phyloP scores from a whole-genome alignment of 768 basidiomycete species.

The Mycena metata region DNA sequence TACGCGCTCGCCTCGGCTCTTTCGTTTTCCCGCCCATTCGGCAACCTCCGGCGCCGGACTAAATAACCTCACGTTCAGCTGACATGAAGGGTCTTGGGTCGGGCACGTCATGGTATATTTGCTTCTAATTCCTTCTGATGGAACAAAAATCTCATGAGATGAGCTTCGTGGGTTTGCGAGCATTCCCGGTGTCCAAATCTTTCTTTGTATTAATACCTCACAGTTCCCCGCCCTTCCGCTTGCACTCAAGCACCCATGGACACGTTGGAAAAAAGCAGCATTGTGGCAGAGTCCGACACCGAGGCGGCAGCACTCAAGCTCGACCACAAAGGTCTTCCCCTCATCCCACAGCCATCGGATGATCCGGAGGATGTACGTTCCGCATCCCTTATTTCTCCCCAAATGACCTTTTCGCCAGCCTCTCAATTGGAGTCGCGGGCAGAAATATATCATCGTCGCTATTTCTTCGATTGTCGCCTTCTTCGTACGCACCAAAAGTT shows the following conservation, averaged over 20 bases:
- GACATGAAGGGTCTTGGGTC: no score
- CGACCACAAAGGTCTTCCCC: slow-evolving; percentile 40
- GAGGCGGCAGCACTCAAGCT: slow-evolving; percentile 41
- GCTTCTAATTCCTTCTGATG: no score
- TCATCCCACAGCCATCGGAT: slow-evolving; percentile 46
- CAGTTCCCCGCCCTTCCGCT: no score
- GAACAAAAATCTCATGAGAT: no score
- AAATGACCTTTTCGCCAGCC: slow-evolving; percentile 21
- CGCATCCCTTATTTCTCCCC: no score
- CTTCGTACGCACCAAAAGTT: slow-evolving; percentile 26
- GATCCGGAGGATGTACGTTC: slow-evolving; percentile 40
- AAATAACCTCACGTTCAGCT: no score
- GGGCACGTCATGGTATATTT: no score
- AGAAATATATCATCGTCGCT: slow-evolving; percentile 37
- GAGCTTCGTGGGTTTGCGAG: no score
- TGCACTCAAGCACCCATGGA: slow-evolving; percentile 20
- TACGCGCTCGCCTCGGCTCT: no score
- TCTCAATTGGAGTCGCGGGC: slow-evolving; percentile 41
- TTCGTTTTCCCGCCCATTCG: no score
- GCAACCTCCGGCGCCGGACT: no score
- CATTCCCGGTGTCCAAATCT: no score
- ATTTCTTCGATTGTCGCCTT: slow-evolving; percentile 38
- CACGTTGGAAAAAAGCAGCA: slow-evolving; percentile 21
- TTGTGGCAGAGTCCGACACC: background rate
- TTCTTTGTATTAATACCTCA: background rate